A percentile compares a stretch with the other conserved stretches of the same genome.
Conservation (phyloP, 2,329 filamentous ascomycete genomes). For the Anisogramma anomala region DNA sequence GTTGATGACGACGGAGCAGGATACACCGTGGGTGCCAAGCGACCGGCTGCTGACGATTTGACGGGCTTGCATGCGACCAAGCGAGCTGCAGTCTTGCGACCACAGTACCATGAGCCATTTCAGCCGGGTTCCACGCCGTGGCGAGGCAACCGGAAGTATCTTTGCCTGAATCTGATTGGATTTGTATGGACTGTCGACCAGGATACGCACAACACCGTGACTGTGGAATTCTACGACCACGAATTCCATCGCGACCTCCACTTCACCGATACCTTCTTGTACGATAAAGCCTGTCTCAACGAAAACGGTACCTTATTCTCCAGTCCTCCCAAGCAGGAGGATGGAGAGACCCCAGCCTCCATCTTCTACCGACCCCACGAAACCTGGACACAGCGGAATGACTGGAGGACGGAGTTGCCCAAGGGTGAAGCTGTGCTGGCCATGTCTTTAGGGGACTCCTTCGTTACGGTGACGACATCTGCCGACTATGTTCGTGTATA, state of each 20-base stretch:
- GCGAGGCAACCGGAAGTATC: constrained; percentile 85
- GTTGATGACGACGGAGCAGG: constrained; percentile 92
- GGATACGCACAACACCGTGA: constrained; percentile 84
- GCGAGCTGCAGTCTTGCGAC: constrained; percentile 38
- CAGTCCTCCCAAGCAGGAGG: constrained; percentile 53
- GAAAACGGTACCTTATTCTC: constrained; percentile 79
- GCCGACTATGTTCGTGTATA: constrained; percentile 85
- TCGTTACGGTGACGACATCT: constrained; percentile 78
- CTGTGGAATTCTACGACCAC: constrained; percentile 94
- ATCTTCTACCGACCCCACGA: constrained; percentile 97
- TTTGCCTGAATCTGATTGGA: constrained; percentile 85
- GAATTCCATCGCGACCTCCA: constrained; percentile 89
- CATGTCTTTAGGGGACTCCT: constrained; percentile 83
- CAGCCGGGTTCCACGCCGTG: constrained; percentile 93
- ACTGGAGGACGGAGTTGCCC: constrained; percentile 85
- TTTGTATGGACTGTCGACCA: constrained; percentile 97
- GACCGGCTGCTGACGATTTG: constrained; percentile 41
- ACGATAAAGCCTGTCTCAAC: constrained; percentile 89
- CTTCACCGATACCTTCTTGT: constrained; percentile 90
- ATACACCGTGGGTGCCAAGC: constrained; percentile 55
- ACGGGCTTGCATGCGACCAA: constrained; percentile 35
- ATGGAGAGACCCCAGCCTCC: constrained; percentile 51
- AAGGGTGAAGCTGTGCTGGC: constrained; percentile 75
- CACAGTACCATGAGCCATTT: constrained; percentile 71
- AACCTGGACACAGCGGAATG: constrained; percentile 81